Percentiles rank a stretch among this genome's conserved stretches.
Evolutionary conservation across 257 asterid species (phyloP).

Genomic region (Przewalskia tangutica): DNA sequence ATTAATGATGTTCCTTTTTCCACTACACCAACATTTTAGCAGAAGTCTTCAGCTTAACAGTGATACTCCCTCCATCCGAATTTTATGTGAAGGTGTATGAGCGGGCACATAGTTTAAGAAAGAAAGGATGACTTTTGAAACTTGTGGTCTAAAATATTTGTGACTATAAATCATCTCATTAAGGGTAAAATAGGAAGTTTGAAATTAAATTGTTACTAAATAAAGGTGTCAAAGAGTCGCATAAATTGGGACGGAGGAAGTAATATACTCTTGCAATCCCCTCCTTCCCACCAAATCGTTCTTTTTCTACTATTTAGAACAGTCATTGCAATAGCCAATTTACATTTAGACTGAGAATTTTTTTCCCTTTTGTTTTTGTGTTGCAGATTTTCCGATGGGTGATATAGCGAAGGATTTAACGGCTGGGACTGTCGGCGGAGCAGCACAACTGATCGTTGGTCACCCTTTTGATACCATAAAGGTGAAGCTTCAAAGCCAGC

Average conservation of each 20-base stretch:
- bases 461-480: constrained; percentile 97
- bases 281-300: neutral
- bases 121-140: too few relatives aligned
- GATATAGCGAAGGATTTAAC: constrained; percentile 64
- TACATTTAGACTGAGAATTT: neutral
- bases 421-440: constrained; percentile 90
- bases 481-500: constrained; percentile 97
- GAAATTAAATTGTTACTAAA: too few relatives aligned
- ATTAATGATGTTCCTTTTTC: neutral
- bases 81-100: too few relatives aligned
- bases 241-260: too few relatives aligned
- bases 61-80: too few relatives aligned
- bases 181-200: too few relatives aligned
- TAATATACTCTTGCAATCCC: neutral
- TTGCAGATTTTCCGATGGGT: neutral
- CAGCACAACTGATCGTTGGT: constrained; percentile 70
- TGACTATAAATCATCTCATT: too few relatives aligned
- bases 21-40: neutral
- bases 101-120: too few relatives aligned
- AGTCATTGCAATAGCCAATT: neutral
- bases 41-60: neutral
- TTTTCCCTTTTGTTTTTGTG: neutral
- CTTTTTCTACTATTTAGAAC: neutral
- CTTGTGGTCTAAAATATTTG: too few relatives aligned
- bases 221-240: too few relatives aligned